Evolutionary conservation across 1,284 basidiomycete genomes (phyloP), one percentile per base, ranked within the genome.

Genomic region (Cutaneotrichosporon sp.): DNA sequence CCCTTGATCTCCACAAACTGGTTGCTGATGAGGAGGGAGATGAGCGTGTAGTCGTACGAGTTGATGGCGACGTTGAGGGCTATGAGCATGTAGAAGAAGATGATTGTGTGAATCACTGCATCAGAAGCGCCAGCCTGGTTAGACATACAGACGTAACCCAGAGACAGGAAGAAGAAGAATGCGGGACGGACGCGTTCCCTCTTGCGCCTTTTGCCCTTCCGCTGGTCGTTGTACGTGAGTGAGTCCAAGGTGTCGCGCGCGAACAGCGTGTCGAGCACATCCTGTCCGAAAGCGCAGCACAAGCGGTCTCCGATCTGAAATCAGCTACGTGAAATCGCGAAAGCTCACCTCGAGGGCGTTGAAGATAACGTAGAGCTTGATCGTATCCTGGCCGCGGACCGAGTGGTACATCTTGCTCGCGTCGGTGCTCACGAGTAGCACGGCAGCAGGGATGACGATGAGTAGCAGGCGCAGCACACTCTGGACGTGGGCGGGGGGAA

Each of bases 1-100:
- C 96, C 95, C 81, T 99, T 99, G 82, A 99, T 99, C 82, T 99
- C 97, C 56, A 99, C 96, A 75, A 99, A 99, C 78, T 99, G 97
- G 78, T 99, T 99, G 52, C 93, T 97, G 51, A 99, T 88, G 6
- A 99, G 85, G 0, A 99, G 85, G 0, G 96, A 97, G 38, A 99
- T 85, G 14, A 99, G 86, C 1, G 95, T 90, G 76, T 99, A 92
- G 80, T 98, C 96, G 80, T 97, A 99, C 18, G 94, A 96, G 81
- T 99, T 99, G 78, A 99, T 92, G 5, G 97, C 96, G 31, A 99
- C 96, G 70, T 99, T 99, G 65, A 99, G 85, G 1, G 94, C 88
- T 60, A 97, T 91, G 58, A 98, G 86, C 81, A 98, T 95, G 77
- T 98, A 99, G 65, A 98, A 88, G 85, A 98, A 92, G 55, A 99